Base-by-base conservation (phyloP, 257 asterid species). In the Solanum tarapatanum region DNA sequence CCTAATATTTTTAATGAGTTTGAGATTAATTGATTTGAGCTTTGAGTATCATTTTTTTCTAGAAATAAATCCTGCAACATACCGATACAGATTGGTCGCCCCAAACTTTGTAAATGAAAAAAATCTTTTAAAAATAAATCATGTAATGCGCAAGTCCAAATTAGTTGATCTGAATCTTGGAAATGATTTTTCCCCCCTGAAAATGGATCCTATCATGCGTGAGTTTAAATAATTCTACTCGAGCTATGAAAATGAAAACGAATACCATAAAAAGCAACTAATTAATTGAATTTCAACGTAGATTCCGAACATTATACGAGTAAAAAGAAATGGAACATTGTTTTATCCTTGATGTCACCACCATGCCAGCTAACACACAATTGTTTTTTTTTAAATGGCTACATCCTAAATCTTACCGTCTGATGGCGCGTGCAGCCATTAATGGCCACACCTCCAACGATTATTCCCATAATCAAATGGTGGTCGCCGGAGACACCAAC, bases 381-480 rank as follows among this genome's bases (percentile, higher is more conserved):
- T 3, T 13, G 6, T 6, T 21, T 16, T 16, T 16, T 74, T 35
- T 0, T 1, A 17, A 48, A 80, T 30, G 36, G 84, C 17, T 45
- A 26, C 39, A 60, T 24, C 36, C 62, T 64, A 35, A 37, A 84
- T 64, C 62, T 68, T 84, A 23, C 84, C 84, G 72, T 32, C 84
- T 19, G 24, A 58, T 13, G 60, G 84, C 88, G 84, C 88, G 88
- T 86, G 88, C n/a, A 77, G 32, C 51, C 82, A 68, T 87, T 26
- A 48, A 70, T 23, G 21, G 21, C 85, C 85, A 82, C 69, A 48
- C 39, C 39, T 82, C 30, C 70, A 48, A 48, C 70, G 70, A 16
- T 48, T 30, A 55, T 82, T 48, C 21, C 51, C 97, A 95, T 90
- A 90, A 88, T 90, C 94, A 92, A 58, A 84, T 62, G 76, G 43